phyloP scores from a whole-genome alignment of 2,329 filamentous ascomycete genomes.

The Raffaelea albimanens region DNA sequence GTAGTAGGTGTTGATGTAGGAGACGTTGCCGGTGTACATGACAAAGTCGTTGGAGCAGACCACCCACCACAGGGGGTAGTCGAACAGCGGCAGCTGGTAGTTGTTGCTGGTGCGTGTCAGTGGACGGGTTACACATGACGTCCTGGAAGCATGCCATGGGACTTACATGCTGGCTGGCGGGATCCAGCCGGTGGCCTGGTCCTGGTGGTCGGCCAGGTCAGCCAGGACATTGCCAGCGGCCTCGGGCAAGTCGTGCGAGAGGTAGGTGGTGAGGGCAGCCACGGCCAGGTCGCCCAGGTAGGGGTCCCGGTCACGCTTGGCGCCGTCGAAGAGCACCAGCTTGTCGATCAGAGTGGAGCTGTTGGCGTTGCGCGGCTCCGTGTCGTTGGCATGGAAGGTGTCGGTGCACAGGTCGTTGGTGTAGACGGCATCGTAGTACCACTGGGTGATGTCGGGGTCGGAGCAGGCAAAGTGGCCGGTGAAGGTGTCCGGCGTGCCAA shows the following conservation, averaged over 20 bases:
- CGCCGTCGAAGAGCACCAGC: constrained; percentile 37
- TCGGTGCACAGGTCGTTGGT: constrained; percentile 40
- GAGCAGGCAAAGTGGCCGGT: constrained; percentile 44
- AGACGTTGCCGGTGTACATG: constrained; percentile 37
- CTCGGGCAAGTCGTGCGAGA: constrained; percentile 32
- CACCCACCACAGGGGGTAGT: constrained; percentile 46
- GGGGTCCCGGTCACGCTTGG: constrained; percentile 42
- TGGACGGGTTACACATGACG: too few species aligned
- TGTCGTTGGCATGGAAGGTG: constrained; percentile 34
- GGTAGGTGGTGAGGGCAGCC: constrained; percentile 34
- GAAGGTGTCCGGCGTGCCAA: constrained; percentile 38
- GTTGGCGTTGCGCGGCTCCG: constrained; percentile 34
- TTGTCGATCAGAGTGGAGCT: constrained; percentile 34
- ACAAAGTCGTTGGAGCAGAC: constrained; percentile 36
- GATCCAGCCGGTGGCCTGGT: constrained; percentile 39
- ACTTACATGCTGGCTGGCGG: constrained; percentile 42
- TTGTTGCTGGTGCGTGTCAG: constrained; percentile 19
- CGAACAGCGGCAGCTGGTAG: constrained; percentile 38
- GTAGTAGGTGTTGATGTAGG: constrained; percentile 33
- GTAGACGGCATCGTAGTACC: constrained; percentile 44
- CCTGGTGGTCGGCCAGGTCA: constrained; percentile 38
- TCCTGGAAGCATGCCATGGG: too few species aligned
- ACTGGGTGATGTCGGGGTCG: constrained; percentile 36
- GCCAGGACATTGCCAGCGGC: constrained; percentile 36
- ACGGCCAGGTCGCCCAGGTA: constrained; percentile 44